Percentiles rank a stretch among this genome's conserved stretches.
Conservation (phyloP, 345 rosid genomes). For the Excoecaria agallocha region DNA sequence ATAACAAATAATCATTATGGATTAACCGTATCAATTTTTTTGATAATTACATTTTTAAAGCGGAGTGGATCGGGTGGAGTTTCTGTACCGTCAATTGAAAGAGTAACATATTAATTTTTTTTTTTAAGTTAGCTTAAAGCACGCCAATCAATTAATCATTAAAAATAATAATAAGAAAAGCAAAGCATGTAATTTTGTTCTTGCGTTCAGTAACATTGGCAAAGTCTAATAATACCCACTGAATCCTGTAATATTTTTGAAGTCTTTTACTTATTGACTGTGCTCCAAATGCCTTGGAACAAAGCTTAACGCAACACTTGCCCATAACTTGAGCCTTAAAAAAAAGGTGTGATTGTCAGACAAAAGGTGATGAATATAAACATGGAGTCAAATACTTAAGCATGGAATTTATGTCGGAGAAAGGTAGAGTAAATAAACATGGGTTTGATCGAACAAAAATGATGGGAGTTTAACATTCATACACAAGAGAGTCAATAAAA, state of each 20-base stretch:
- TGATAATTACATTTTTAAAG: no score
- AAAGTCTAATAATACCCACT: background rate
- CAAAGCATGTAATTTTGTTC: background rate
- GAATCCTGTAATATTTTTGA: background rate
- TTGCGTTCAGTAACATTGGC: background rate
- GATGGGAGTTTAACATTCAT: background rate
- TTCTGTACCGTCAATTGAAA: no score
- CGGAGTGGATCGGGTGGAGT: no score
- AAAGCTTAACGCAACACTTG: background rate
- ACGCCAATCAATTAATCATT: background rate
- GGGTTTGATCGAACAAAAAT: constrained; percentile 4
- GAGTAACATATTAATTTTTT: no score
- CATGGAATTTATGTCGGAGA: constrained; percentile 32
- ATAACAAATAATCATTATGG: no score
- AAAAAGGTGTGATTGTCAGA: constrained; percentile 1
- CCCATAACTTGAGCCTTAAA: background rate
- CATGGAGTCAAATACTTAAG: background rate
- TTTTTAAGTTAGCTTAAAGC: background rate
- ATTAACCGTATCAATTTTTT: no score
- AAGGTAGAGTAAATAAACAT: constrained; percentile 19
- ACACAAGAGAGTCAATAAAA: constrained; percentile 13
- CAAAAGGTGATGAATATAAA: constrained; percentile 8
- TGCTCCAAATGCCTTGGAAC: constrained; percentile 15
- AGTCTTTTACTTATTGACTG: background rate
- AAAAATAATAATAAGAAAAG: background rate